A percentile compares a stretch with the other conserved stretches of the same genome.
Evolutionary conservation across 306 rosid genomes (phyloP).

Genomic region (Quercus mongolica): DNA sequence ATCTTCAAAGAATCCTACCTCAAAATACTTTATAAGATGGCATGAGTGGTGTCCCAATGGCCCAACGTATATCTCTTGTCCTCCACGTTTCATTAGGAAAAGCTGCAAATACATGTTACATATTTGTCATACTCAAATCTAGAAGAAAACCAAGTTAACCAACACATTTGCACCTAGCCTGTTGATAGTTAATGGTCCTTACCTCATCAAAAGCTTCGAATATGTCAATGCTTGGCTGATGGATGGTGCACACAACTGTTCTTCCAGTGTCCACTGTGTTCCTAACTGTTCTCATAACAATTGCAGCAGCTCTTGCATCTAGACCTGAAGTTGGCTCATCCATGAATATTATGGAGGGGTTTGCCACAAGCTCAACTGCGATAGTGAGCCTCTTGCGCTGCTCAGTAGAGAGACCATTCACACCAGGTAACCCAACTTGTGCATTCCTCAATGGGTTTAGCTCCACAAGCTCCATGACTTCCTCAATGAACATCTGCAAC

Average conservation of each 20-base stretch:
- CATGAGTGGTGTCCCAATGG: conserved; percentile 45
- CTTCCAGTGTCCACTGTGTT: conserved; percentile 52
- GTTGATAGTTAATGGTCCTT: background rate
- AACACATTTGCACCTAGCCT: background rate
- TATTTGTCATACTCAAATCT: background rate
- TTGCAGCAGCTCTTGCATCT: conserved; percentile 51
- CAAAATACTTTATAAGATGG: conserved; percentile 37
- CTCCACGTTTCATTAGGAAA: conserved; percentile 44
- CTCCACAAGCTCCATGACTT: conserved; percentile 56
- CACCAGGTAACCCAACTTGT: conserved; percentile 51
- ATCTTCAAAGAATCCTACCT: conserved; percentile 21
- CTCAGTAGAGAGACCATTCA: conserved; percentile 48
- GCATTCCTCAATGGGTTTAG: conserved; percentile 38
- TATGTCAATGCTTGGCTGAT: conserved; percentile 62
- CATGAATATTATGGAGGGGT: conserved; percentile 58
- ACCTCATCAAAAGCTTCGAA: conserved; percentile 60
- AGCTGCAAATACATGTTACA: conserved; percentile 32
- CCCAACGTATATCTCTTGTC: conserved; percentile 48
- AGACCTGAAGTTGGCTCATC: conserved; percentile 43
- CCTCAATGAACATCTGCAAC: conserved; percentile 45
- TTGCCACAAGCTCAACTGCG: conserved; percentile 54
- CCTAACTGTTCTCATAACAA: conserved; percentile 54
- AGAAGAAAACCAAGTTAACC: background rate
- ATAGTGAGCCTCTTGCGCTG: conserved; percentile 54
- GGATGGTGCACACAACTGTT: conserved; percentile 59